Evolutionary conservation across 1,284 basidiomycete genomes (phyloP).

Genomic region (Pseudozyma sp.): DNA sequence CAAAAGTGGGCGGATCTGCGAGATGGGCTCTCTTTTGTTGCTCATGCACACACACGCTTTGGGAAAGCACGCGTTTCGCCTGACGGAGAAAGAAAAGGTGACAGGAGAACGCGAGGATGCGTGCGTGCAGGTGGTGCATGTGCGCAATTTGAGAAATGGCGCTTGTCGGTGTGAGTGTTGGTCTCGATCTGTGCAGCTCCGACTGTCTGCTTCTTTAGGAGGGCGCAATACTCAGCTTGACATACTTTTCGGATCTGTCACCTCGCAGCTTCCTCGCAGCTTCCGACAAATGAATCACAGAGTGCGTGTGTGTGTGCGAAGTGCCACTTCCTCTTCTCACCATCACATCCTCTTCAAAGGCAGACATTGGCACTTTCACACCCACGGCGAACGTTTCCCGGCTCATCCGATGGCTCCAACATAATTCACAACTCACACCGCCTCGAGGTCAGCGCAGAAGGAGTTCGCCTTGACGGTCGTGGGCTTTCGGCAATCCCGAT

Average conservation of each 20-base stretch:
- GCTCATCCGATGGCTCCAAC: too few relatives aligned
- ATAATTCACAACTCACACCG: neutral
- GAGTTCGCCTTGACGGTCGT: neutral
- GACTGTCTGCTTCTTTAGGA: constrained; percentile 14
- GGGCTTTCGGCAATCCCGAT: constrained; percentile 13
- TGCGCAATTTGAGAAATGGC: neutral
- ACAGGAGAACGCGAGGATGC: neutral
- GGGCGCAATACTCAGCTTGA: constrained; percentile 3
- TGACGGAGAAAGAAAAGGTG: neutral
- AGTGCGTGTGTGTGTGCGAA: too few relatives aligned
- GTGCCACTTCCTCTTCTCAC: neutral
- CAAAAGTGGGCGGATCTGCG: neutral
- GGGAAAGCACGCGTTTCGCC: too few relatives aligned
- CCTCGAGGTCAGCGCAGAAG: neutral
- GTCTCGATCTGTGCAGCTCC: constrained; percentile 13
- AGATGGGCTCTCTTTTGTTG: neutral
- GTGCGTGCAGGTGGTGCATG: constrained; percentile 6
- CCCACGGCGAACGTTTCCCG: too few relatives aligned
- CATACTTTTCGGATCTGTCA: constrained; percentile 9
- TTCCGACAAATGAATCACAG: neutral
- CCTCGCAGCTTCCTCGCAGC: neutral
- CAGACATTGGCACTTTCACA: neutral
- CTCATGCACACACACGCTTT: neutral
- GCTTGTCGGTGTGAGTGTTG: constrained; percentile 17
- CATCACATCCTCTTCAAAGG: neutral